phyloP scores from a whole-genome alignment of 2,329 filamentous ascomycete species.

The Ramularia endophylla region DNA sequence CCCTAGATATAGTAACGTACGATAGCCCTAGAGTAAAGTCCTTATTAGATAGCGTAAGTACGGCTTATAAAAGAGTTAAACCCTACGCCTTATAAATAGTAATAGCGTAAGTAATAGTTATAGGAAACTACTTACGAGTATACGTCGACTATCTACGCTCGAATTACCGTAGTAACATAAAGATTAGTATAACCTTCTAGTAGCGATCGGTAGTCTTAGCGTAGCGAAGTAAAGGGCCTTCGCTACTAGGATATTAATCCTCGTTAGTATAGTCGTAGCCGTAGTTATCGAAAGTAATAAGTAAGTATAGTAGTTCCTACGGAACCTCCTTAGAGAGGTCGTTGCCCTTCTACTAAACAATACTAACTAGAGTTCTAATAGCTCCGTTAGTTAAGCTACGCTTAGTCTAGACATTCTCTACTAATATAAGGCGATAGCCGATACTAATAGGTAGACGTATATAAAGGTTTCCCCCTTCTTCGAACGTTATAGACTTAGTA shows the following conservation, averaged over 20 bases:
- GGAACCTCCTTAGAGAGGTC: background rate
- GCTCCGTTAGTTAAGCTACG: too few relatives aligned
- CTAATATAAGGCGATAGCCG: background rate
- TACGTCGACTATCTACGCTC: background rate
- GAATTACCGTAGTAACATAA: background rate
- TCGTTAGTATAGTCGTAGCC: background rate
- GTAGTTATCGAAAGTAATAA: background rate
- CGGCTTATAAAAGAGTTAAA: background rate
- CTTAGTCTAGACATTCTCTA: background rate
- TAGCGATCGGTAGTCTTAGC: background rate
- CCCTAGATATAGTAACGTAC: background rate
- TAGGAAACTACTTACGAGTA: background rate
- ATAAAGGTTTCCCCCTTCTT: background rate
- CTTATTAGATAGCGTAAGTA: background rate
- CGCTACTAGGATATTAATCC: too few relatives aligned
- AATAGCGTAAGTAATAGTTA: background rate
- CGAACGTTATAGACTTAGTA: background rate
- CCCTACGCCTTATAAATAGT: background rate
- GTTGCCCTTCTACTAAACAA: background rate
- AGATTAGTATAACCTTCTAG: slow-evolving; percentile 1
- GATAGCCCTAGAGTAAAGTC: background rate
- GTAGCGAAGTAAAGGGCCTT: too few relatives aligned
- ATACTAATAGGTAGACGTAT: background rate
- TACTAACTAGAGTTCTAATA: background rate
- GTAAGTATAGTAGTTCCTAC: background rate